Evolutionary conservation across 2,329 filamentous ascomycete genomes (phyloP), one percentile per base, ranked within the genome.

Genomic region (Ophiostoma novo-ulmi): DNA sequence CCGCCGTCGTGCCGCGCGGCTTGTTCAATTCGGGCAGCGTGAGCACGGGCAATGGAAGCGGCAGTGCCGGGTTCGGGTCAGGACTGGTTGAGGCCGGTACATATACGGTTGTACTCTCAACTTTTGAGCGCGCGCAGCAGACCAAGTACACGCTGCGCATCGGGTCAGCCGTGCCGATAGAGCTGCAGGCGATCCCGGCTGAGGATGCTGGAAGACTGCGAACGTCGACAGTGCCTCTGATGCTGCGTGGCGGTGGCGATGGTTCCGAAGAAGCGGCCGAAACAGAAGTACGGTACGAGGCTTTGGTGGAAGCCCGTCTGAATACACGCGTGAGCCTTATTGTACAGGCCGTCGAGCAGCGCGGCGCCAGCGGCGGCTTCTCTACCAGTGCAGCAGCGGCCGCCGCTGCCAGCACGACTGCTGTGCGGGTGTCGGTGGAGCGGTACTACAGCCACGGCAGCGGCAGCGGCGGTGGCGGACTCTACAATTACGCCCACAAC

Each of bases 31-130:
- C 63, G 41, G 48, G 71, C 0, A 68, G 66, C 35, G 66, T 69
- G 44, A 69, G 67, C 68, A 67, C 67, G 13, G 70, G 71, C 26
- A 71, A 38, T 39, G 69, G 44, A 31, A 71, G 66, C 35, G 73
- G 72, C 14, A 73, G 71, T 36, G 71, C 73, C 1, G 69, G 70
- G 3, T 74, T 74, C n/a, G 73, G 72, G 2, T n/a, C 70, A 0
- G 73, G 73, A 17, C n/a, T 70, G 8, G 81, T 97, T 22, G 87
- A 89, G 55, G 81, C 87, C 0, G 94, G 94, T 0, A 84, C 84
- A 0, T 99, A 98, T 79, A 97, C 92, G 0, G 85, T 97, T 70
- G 90, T 97, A 7, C 94, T 91, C 77, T 97, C 93, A 2, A 97
- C 94, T 0, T 98, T 96, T 78, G 93, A 97, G 73, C 85, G 90